A percentile compares a stretch with the other conserved stretches of the same genome.
phyloP scores from a whole-genome alignment of 2,329 filamentous ascomycete genomes.

The Emericellopsis atlantica region DNA sequence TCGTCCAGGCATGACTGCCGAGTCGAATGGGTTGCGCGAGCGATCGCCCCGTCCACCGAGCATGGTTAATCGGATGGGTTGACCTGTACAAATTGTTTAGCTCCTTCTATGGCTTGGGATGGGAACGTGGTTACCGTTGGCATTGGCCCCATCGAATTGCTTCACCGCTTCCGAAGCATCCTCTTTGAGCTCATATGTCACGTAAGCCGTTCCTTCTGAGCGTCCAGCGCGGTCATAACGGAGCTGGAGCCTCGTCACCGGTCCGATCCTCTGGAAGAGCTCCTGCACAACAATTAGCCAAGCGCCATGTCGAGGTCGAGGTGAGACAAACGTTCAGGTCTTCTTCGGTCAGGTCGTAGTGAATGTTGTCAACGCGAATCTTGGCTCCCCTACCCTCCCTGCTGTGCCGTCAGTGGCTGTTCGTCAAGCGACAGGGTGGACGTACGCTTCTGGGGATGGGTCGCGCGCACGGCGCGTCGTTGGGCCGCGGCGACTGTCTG shows the following conservation, averaged over 20 bases:
- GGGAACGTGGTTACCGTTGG: conserved; percentile 46
- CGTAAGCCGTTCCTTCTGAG: conserved; percentile 72
- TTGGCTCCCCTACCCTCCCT: conserved; percentile 51
- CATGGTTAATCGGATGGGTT: conserved; percentile 66
- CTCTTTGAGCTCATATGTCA: conserved; percentile 60
- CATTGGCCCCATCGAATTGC: conserved; percentile 83
- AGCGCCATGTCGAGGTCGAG: neutral
- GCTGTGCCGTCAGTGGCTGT: conserved; percentile 5
- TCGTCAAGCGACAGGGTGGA: neutral
- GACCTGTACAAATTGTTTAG: conserved; percentile 31
- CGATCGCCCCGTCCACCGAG: conserved; percentile 38
- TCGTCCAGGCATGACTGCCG: conserved; percentile 39
- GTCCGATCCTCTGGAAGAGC: conserved; percentile 68
- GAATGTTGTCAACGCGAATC: conserved; percentile 76
- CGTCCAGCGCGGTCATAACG: conserved; percentile 81
- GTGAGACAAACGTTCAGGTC: conserved; percentile 56
- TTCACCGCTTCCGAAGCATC: conserved; percentile 65
- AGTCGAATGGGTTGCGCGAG: conserved; percentile 43
- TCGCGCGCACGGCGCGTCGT: conserved; percentile 28
- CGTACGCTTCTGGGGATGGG: conserved; percentile 24
- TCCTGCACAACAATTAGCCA: conserved; percentile 41
- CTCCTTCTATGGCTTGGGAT: neutral
- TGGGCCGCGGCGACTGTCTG: conserved; percentile 26
- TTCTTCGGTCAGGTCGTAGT: conserved; percentile 80
- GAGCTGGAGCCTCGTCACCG: conserved; percentile 55